Conservation (phyloP, 768 basidiomycete genomes). For the Mrakia blollopis region DNA sequence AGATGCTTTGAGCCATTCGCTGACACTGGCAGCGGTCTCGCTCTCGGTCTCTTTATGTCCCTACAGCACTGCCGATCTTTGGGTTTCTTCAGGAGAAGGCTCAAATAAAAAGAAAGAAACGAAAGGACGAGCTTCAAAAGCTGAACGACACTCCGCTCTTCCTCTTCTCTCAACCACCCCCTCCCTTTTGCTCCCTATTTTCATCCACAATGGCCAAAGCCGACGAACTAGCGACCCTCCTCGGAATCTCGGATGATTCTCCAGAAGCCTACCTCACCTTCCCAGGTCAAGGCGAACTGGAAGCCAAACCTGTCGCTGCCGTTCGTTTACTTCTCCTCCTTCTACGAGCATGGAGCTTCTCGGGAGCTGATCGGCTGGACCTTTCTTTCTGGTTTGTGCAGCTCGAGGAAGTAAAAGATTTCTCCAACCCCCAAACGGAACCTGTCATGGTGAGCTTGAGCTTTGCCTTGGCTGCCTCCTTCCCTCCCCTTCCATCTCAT, state of each 20-base stretch:
- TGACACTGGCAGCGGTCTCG: no score
- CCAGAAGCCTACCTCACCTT: slow-evolving; percentile 1
- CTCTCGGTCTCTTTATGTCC: no score
- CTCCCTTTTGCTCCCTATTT: background rate
- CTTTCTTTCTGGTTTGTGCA: background rate
- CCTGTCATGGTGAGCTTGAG: background rate
- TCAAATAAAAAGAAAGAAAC: no score
- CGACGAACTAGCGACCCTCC: background rate
- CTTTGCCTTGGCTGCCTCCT: background rate
- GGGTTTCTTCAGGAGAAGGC: no score
- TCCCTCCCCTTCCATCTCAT: background rate
- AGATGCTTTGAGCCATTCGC: no score
- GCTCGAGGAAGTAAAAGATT: background rate
- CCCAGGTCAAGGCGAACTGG: background rate
- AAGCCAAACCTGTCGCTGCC: background rate
- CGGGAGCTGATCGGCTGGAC: no score
- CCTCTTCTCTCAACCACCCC: background rate
- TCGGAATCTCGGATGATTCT: slow-evolving; percentile 5
- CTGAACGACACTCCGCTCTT: background rate
- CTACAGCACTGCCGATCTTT: no score
- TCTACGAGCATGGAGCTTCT: no score
- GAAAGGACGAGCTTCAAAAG: no score
- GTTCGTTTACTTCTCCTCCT: background rate
- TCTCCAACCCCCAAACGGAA: background rate
- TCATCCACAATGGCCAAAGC: background rate